A percentile compares a stretch with the other conserved stretches of the same genome.
Evolutionary conservation across 352 stramenopile species (phyloP).

Genomic region (Globisporangium rhizosaccharum): DNA sequence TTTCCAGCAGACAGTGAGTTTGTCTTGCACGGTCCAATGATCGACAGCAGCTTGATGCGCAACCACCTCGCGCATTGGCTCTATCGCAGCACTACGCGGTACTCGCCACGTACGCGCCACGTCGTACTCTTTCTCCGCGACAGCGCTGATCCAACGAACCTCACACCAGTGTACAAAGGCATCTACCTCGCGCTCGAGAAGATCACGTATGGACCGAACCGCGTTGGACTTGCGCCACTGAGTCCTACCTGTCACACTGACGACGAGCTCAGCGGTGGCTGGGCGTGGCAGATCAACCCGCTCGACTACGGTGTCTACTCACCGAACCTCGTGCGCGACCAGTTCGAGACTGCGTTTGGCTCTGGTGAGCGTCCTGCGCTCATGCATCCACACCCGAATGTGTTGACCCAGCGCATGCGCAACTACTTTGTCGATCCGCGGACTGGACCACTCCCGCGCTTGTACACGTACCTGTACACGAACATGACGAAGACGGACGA

Average conservation of each 20-base stretch:
- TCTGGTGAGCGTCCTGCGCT: slow-evolving; percentile 42
- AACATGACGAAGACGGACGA: slow-evolving; percentile 55
- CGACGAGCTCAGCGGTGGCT: slow-evolving; percentile 52
- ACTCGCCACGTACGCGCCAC: no score
- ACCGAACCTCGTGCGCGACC: slow-evolving; percentile 53
- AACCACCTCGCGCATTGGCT: slow-evolving; percentile 82
- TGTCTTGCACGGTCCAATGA: slow-evolving; percentile 68
- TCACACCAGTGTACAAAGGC: no score
- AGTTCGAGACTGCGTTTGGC: slow-evolving; percentile 55
- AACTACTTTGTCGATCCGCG: slow-evolving; percentile 50
- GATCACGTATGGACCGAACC: background rate
- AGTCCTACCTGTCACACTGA: background rate
- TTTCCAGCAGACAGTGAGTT: slow-evolving; percentile 63
- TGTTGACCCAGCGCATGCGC: slow-evolving; percentile 54
- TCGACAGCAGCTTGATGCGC: slow-evolving; percentile 65
- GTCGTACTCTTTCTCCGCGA: no score
- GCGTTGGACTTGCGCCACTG: no score
- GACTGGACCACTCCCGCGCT: slow-evolving; percentile 41
- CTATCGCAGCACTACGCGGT: slow-evolving; percentile 52
- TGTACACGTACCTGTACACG: slow-evolving; percentile 54
- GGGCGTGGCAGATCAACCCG: slow-evolving; percentile 78
- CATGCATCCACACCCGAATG: slow-evolving; percentile 22
- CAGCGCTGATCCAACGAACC: no score
- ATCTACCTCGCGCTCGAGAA: no score
- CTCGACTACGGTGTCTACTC: slow-evolving; percentile 33